Evolutionary conservation across 2,329 filamentous ascomycete genomes (phyloP).

Genomic region (Neonectria ditissima): DNA sequence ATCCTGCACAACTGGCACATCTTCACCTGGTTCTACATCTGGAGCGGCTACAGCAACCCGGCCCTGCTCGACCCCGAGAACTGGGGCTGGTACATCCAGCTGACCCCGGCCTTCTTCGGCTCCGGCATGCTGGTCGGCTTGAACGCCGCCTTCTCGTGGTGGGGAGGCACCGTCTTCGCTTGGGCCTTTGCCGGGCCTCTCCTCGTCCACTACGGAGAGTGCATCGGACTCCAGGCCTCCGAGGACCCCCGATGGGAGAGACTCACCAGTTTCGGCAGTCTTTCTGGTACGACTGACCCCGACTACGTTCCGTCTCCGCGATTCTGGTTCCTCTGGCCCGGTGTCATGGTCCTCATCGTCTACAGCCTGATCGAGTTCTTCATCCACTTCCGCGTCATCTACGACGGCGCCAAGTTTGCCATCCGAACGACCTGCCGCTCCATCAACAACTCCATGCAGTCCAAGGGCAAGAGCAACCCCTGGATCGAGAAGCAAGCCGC

Average conservation of each 20-base stretch:
- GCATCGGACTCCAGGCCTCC: slow-evolving; percentile 56
- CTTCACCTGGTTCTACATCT: slow-evolving; percentile 66
- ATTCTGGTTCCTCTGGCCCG: slow-evolving; percentile 59
- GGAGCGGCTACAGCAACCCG: slow-evolving; percentile 62
- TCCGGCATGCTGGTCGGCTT: slow-evolving; percentile 63
- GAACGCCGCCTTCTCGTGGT: slow-evolving; percentile 70
- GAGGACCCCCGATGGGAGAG: slow-evolving; percentile 48
- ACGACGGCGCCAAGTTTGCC: slow-evolving; percentile 50
- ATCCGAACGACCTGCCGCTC: slow-evolving; percentile 46
- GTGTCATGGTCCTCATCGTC: slow-evolving; percentile 58
- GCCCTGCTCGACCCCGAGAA: slow-evolving; percentile 65
- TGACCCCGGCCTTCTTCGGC: slow-evolving; percentile 71
- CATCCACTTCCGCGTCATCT: slow-evolving; percentile 54
- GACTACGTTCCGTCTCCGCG: slow-evolving; percentile 52
- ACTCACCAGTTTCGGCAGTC: slow-evolving; percentile 47
- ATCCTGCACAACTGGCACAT: slow-evolving; percentile 71
- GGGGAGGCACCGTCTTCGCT: slow-evolving; percentile 65
- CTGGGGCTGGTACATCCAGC: slow-evolving; percentile 72
- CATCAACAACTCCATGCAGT: slow-evolving; percentile 48
- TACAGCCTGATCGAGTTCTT: slow-evolving; percentile 56
- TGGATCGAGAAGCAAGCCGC: slow-evolving; percentile 53
- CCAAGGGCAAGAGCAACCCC: slow-evolving; percentile 46
- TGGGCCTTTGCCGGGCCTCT: slow-evolving; percentile 65
- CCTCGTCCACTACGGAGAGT: slow-evolving; percentile 62
- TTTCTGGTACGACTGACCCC: slow-evolving; percentile 44